Evolutionary conservation across 1,139 yeast species (phyloP), one percentile per base, ranked within the genome.

Genomic region (Debaryomycetaceae sp.): DNA sequence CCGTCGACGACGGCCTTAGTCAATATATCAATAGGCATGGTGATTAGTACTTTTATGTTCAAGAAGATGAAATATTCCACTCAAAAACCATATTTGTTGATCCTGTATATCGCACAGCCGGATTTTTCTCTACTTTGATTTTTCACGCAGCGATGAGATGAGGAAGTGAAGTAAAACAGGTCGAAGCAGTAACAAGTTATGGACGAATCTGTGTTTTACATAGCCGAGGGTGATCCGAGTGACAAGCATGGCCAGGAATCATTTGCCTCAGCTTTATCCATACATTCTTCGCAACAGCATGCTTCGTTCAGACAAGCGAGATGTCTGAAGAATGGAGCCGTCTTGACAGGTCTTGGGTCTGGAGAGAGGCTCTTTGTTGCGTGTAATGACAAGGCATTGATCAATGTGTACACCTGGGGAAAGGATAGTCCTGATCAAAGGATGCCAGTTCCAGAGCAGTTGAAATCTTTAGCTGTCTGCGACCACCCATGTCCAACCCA

Each of bases 371-470:
- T 83, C 14, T 75, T 87, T 48, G 81, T 81, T 6, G 86, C 89
- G 1, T 83, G 85, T 47, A 69, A 74, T 22, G 79, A 76, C 40
- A 87, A 85, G 58, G 93, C 97, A 0, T 65, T 88, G 45, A 66
- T 91, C 34, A 83, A 85, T 51, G 85, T 86, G 1, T 91, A 89
- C 59, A 67, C 81, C 2, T 80, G 85, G 73, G 84, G 86, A 5
- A 86, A 87, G 58, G 98, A 93, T 57, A 76, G 87, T 8, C 81
- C 87, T 1, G 89, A 85, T 49, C 97, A 91, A 63, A 77, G 86
- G 53, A 75, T 91, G 37, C 95, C 96, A 1, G 72, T 91, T 9
- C 97, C 98, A 0, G 98, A 89, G 62, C 81, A 80, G 45, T 65
- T 91, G 40, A 65, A 77, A 11, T 80, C 88, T 58, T 60, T 93